Evolutionary conservation across 768 basidiomycete genomes (phyloP).

Genomic region (Ephemerocybe angulata): DNA sequence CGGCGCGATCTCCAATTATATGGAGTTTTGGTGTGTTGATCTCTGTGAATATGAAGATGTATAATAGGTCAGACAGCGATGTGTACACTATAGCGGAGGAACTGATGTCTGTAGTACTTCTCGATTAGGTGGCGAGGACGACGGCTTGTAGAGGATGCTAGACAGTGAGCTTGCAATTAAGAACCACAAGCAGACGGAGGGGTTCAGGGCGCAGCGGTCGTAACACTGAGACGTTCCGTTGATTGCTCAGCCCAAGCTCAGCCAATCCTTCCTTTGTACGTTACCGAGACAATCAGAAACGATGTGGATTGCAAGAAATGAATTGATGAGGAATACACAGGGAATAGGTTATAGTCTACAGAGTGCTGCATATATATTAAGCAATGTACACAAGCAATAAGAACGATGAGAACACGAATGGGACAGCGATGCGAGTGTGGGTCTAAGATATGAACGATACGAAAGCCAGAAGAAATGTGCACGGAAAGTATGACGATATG

Average conservation of each 20-base stretch:
- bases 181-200: slow-evolving; percentile 6
- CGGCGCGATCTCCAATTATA: slow-evolving; percentile 71
- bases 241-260: slow-evolving; percentile 44
- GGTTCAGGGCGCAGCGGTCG: neutral
- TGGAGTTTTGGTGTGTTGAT: slow-evolving; percentile 91
- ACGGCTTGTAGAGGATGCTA: slow-evolving; percentile 26
- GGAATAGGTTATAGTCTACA: neutral
- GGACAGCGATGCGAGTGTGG: neutral
- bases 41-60: slow-evolving; percentile 98
- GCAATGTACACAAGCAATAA: too few species aligned
- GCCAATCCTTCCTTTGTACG: too few species aligned
- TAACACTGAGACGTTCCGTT: slow-evolving; percentile 73
- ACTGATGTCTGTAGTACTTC: slow-evolving; percentile 80
- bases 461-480: slow-evolving; percentile 9
- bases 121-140: slow-evolving; percentile 49
- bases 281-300: too few species aligned
- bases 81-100: slow-evolving; percentile 91
- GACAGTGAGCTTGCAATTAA: slow-evolving; percentile 32
- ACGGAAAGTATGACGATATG: slow-evolving; percentile 4
- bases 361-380: too few species aligned
- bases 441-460: neutral
- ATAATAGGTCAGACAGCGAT: slow-evolving; percentile 82
- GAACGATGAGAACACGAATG: too few species aligned
- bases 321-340: neutral
- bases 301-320: too few species aligned